A percentile compares a stretch with the other conserved stretches of the same genome.
These are phyloP conservation scores for Phyllosticta citriasiana DNA, from an alignment of 2,329 filamentous ascomycete species.

Conservation along the genomic window DNA sequence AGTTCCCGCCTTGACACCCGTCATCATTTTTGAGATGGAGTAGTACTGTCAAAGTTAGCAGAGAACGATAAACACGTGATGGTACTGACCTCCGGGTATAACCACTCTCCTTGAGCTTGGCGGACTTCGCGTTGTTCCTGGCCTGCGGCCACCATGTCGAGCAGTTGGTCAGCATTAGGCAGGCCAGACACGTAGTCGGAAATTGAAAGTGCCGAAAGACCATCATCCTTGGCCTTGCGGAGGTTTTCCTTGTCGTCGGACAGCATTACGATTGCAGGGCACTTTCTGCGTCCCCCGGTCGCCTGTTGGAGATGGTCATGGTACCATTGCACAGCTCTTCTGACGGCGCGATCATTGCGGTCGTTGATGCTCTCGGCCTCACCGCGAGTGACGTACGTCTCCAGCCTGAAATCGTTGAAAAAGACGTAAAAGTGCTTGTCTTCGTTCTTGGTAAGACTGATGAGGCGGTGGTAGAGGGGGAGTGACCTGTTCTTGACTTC, in stretches of 20 bases:
- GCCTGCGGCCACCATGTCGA: constrained; percentile 86
- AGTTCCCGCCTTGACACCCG: constrained; percentile 76
- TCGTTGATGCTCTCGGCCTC: constrained; percentile 87
- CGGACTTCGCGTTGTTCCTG: constrained; percentile 57
- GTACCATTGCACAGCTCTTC: constrained; percentile 84
- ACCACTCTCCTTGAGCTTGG: constrained; percentile 56
- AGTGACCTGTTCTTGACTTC: constrained; percentile 89
- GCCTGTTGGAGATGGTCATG: constrained; percentile 63
- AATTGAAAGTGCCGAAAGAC: constrained; percentile 55
- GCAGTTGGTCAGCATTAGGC: constrained; percentile 70
- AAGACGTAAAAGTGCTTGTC: constrained; percentile 98
- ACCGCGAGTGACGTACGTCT: constrained; percentile 73
- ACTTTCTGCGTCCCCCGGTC: constrained; percentile 42
- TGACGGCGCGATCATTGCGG: constrained; percentile 85
- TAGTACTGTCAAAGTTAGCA: constrained; percentile 47
- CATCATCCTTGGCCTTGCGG: constrained; percentile 66
- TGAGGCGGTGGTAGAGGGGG: constrained; percentile 86
- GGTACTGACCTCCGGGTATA: constrained; percentile 60
- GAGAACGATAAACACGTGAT: no score
- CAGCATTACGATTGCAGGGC: constrained; percentile 80
- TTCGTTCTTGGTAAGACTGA: constrained; percentile 85
- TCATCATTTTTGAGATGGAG: constrained; percentile 85
- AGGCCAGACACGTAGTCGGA: constrained; percentile 72
- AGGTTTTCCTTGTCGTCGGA: constrained; percentile 88
- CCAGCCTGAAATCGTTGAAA: constrained; percentile 94